Base-by-base conservation (phyloP, 352 stramenopile species). In the Phytophthora fragariaefolia region DNA sequence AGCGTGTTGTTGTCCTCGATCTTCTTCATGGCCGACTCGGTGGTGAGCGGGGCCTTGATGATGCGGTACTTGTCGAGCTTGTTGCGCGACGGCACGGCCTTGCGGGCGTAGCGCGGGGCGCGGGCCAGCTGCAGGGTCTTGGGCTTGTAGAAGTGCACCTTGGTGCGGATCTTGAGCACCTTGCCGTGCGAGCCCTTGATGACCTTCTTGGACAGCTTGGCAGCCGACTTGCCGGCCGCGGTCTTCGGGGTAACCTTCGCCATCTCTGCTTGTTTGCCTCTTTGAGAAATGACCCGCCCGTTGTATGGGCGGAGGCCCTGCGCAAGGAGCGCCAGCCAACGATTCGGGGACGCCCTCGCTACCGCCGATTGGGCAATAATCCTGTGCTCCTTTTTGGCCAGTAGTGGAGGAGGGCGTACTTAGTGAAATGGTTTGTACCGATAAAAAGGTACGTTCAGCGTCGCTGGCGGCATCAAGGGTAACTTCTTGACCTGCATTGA, bases 1-100 rank as follows among this genome's bases (percentile, higher is more conserved):
- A 99, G 93, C 73, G 98, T 99, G 93, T 99, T 99, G 93, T 99
- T 98, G 85, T 99, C 97, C 77, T 99, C 98, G 71, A 99, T 99
- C 84, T 99, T 99, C 89, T 99, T 99, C 98, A 99, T 99, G 62
- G 98, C 98, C 74, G 97, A 99, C 84, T 99, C 97, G 34, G 98
- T 99, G 56, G 98, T 99, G 51, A 99, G 83, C 38, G 98, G 98
- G 64, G 97, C 96, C 91, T 99, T 99, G 87, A 99, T 99, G 76
- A 99, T 97, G 80, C 95, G 92, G 89, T 98, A 98, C 90, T 99
- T 99, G 87, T 99, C 96, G 68, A 99, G 85, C 74, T 97, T 98
- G 80, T 90, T 97, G 85, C 97, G 96, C 79, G 84, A 95, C 24
- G 95, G 91, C 32, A 97, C 86, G 65, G 91, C 80, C 85, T 98